Evolutionary conservation across 2,329 filamentous ascomycete genomes (phyloP), one percentile per base, ranked within the genome.

Genomic region (Penicillium polonicum): DNA sequence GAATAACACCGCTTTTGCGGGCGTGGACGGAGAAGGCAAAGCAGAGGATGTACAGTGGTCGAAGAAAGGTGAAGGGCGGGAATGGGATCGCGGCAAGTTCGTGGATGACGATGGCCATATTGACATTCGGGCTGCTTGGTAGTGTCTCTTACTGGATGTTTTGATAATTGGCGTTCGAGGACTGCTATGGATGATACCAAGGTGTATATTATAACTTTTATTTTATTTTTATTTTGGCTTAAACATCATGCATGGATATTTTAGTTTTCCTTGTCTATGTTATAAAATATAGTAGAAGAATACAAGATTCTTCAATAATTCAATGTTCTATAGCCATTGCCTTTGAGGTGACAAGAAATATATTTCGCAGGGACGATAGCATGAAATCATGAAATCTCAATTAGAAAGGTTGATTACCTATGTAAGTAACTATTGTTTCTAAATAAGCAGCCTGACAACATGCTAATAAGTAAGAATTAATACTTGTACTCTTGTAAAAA

Each of bases 21-120:
- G 80, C 38, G 13, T 62, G 17, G 58, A 57, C 45, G 63, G 59
- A 6, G 85, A 88, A 60, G 82, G 84, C 29, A 84, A 86, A 64
- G 83, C 92, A 1, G 83, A 85, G 38, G 85, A 87, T 67, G 87
- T 95, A 3, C 83, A 79, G 50, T 96, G 91, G 91, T 81, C 83
- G 38, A 88, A 86, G 67, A 80, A 76, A 56, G 89, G 89, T 1
- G 87, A 93, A 69, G 75, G 80, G 1, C 79, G 86, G 57, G 87
- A 67, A 48, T 67, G 65, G 65, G 65, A 67, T 77, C 76, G 82
- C 46, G 87, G 87, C 2, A 88, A 88, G 68, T 79, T 83, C 25
- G 69, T 85, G 43, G 79, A 82, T 62, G 79, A 79, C 9, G 79
- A 85, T 66, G 85, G 83, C 2, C 73, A 79, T 64, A 76, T 85